Base-by-base conservation (phyloP, 2,329 filamentous ascomycete species). In the Aspergillus felis region DNA sequence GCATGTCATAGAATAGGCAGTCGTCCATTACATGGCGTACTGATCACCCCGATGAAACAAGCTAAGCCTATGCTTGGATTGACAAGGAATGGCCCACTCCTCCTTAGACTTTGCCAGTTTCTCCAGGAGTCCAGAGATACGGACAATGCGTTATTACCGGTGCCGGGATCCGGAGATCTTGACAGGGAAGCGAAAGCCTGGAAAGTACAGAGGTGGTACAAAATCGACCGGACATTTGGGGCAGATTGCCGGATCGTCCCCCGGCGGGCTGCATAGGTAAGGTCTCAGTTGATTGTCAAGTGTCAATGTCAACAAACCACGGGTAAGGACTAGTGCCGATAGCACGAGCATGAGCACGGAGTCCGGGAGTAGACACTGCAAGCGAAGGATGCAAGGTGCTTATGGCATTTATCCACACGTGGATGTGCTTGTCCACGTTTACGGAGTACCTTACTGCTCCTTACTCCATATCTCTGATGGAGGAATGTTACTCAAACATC, bases 41-140 rank as follows among this genome's bases (percentile, higher is more conserved):
- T 54, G 57, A 57, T 57, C 55, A 24, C n/a, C 57, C 22, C 41
- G 25, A 50, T 59, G 57, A 59, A 59, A 59, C 55, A 54, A 53
- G 49, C 55, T 55, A 59, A 50, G 25, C 35, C 42, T 29, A 44
- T 41, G 24, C 41, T 53, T 42, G 47, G 32, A 28, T 44, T 12
- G 20, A 24, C 20, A 44, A 9, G 41, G 5, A 17, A n/a, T 3
- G 32, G 14, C 14, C 32, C 32, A 38, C 32, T 17, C 6, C 12
- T 5, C 10, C 29, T 32, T 14, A 5, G 29, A 14, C 12, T 4
- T 32, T 32, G 4, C 14, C 29, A 29, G 0, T 29, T 29, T 29
- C 28, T 29, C 28, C 10, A 29, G 10, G 3, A 29, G 28, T 29
- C 28, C 28, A 29, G 28, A 9, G 28, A 29, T 29, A 29, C 28